phyloP scores from a whole-genome alignment of 805 yeast genomes.

The Candida schatavii region DNA sequence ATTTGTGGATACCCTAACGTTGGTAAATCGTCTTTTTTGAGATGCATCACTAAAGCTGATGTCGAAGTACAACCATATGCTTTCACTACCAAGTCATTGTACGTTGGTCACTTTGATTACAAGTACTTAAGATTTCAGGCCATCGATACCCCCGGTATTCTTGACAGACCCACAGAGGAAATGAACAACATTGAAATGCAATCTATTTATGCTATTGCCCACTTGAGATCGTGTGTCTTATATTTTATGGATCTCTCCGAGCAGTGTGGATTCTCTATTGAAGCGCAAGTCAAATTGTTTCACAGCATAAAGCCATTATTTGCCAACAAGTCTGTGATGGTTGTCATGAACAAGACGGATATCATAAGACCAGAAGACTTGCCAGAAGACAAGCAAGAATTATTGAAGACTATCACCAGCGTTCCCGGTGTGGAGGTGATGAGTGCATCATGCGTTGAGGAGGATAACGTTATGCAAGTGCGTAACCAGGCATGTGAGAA shows the following conservation, averaged over 20 bases:
- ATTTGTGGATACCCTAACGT: slow-evolving; percentile 99
- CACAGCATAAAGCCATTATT: slow-evolving; percentile 96
- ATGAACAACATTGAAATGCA: slow-evolving; percentile 99
- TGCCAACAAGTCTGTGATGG: slow-evolving; percentile 94
- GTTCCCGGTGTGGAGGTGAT: slow-evolving; percentile 86
- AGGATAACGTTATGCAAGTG: slow-evolving; percentile 92
- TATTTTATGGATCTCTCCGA: slow-evolving; percentile 98
- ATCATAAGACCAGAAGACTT: slow-evolving; percentile 83
- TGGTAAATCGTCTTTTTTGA: slow-evolving; percentile 94
- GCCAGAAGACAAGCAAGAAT: slow-evolving; percentile 66
- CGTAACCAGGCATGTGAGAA: slow-evolving; percentile 98
- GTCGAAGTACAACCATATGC: slow-evolving; percentile 99
- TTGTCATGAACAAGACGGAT: slow-evolving; percentile 94
- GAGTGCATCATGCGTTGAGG: slow-evolving; percentile 90
- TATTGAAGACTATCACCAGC: slow-evolving; percentile 62
- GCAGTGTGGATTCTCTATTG: slow-evolving; percentile 97
- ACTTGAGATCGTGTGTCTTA: slow-evolving; percentile 91
- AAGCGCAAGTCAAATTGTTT: slow-evolving; percentile 95
- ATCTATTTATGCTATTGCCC: slow-evolving; percentile 97
- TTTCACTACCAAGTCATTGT: slow-evolving; percentile 94
- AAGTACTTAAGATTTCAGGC: slow-evolving; percentile 98
- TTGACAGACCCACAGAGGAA: slow-evolving; percentile 98
- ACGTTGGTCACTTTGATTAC: slow-evolving; percentile 98
- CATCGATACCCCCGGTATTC: slow-evolving; percentile 97
- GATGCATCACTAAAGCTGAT: slow-evolving; percentile 93